Evolutionary conservation across 2,329 filamentous ascomycete species (phyloP).

Genomic region (Fusarium neocosmosporiellum): DNA sequence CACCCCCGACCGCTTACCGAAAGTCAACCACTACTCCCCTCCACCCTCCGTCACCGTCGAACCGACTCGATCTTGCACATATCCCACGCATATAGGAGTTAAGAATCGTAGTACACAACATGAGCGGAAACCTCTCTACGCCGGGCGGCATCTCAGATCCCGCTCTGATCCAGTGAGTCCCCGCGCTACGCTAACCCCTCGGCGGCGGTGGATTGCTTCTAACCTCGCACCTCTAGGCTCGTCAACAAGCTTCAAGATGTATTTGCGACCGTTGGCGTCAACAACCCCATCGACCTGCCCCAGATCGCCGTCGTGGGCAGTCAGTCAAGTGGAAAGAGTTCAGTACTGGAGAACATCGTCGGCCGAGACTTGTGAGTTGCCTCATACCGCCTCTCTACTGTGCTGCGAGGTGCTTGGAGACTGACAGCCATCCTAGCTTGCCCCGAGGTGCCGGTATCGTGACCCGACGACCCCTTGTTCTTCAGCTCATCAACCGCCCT

Average conservation of each 20-base stretch:
- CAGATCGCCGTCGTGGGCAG: conserved; percentile 99
- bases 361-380: conserved; percentile 93
- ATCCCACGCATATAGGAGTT: conserved; percentile 21
- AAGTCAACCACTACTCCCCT: conserved; percentile 28
- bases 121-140: conserved; percentile 54
- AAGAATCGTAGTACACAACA: conserved; percentile 35
- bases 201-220: conserved; percentile 30
- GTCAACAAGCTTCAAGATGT: conserved; percentile 99
- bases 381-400: conserved; percentile 18
- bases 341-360: conserved; percentile 98
- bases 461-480: conserved; percentile 92
- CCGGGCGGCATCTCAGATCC: conserved; percentile 74
- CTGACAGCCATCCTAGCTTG: conserved; percentile 67
- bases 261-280: conserved; percentile 96
- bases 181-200: conserved; percentile 23
- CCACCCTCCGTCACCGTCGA: conserved; percentile 24
- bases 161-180: conserved; percentile 70
- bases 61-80: conserved; percentile 18
- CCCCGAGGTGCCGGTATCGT: conserved; percentile 98
- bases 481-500: conserved; percentile 96
- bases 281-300: conserved; percentile 98
- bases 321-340: conserved; percentile 99
- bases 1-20: conserved; percentile 36
- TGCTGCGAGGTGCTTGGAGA: conserved; percentile 9
- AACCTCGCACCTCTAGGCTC: conserved; percentile 63